These are phyloP conservation scores for Albophoma yamanashiensis DNA, from an alignment of 2,329 filamentous ascomycete genomes.

Conservation along the genomic window DNA sequence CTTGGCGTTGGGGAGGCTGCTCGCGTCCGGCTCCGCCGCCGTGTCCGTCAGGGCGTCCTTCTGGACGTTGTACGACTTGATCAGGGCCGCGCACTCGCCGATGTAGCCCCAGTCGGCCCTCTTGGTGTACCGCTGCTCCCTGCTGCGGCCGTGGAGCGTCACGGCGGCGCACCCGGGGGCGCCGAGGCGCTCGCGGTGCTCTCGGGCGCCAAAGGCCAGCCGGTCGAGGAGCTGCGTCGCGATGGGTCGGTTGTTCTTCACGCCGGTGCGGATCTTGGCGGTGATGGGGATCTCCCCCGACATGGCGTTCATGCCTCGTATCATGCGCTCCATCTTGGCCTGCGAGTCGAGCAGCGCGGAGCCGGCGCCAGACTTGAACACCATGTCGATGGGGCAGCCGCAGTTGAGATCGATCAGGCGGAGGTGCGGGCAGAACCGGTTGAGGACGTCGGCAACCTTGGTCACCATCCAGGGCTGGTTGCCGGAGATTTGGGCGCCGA, in stretches of 20 bases:
- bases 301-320: conserved; percentile 91
- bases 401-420: conserved; percentile 94
- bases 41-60: conserved; percentile 64
- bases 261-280: conserved; percentile 88
- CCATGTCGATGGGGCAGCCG: conserved; percentile 91
- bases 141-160: conserved; percentile 84
- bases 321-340: conserved; percentile 84
- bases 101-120: conserved; percentile 95
- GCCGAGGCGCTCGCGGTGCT: conserved; percentile 58
- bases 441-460: conserved; percentile 77
- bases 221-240: conserved; percentile 74
- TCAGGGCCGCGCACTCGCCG: conserved; percentile 73
- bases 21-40: conserved; percentile 61
- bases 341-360: conserved; percentile 85
- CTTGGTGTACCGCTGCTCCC: conserved; percentile 89
- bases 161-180: conserved; percentile 86
- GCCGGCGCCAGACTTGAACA: conserved; percentile 79
- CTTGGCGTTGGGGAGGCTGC: conserved; percentile 55
- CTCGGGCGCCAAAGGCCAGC: conserved; percentile 68
- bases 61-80: conserved; percentile 68
- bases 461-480: conserved; percentile 86
- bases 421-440: conserved; percentile 66
- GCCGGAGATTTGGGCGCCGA: conserved; percentile 85
- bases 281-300: conserved; percentile 87
- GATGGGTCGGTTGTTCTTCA: conserved; percentile 66